Conservation (phyloP, 2,329 filamentous ascomycete species). For the Fusarium xylarioides region DNA sequence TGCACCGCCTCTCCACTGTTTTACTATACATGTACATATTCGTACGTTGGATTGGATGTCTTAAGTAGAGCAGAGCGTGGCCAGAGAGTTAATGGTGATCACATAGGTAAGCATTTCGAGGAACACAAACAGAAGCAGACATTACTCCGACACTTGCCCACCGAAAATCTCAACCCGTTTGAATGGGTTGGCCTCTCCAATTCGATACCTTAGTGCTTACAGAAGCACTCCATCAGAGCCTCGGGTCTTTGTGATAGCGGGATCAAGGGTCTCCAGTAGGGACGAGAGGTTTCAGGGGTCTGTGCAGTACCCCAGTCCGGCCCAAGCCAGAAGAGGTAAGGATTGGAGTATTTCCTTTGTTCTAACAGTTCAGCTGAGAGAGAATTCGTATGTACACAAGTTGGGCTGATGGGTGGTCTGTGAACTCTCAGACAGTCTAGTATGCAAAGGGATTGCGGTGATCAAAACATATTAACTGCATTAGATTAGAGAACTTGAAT, state of each 20-base stretch:
- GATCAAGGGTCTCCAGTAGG: conserved; percentile 18
- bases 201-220: conserved; percentile 19
- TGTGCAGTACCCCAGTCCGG: conserved; percentile 2
- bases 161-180: background rate
- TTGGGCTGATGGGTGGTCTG: conserved; percentile 13
- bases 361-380: conserved; percentile 20
- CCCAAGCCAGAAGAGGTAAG: conserved; percentile 11
- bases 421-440: background rate
- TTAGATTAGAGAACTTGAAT: background rate
- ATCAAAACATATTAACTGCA: background rate
- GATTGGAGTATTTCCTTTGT: conserved; percentile 1
- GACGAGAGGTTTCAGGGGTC: conserved; percentile 22
- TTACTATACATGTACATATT: background rate
- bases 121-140: background rate
- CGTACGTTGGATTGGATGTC: background rate
- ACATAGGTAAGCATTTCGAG: background rate
- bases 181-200: conserved; percentile 4
- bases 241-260: conserved; percentile 4
- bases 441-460: background rate
- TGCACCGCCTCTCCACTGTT: conserved; percentile 29
- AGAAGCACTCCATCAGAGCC: conserved; percentile 1
- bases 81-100: background rate
- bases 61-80: background rate
- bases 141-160: background rate
- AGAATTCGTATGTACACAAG: background rate